Conservation (phyloP, 2,329 filamentous ascomycete species). For the Fusarium algeriense region DNA sequence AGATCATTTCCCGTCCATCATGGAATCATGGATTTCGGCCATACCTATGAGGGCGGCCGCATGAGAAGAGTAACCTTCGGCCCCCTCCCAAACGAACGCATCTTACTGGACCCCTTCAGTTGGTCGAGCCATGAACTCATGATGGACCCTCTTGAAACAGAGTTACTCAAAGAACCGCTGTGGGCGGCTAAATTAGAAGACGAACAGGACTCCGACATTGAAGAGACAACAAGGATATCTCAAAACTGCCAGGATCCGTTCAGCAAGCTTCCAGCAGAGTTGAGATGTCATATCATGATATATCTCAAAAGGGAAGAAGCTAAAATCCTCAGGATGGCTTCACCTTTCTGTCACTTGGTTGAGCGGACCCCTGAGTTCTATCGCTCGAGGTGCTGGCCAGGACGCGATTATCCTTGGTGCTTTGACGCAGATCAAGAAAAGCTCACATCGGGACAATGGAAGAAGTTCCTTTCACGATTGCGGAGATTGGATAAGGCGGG, state of each 20-base stretch:
- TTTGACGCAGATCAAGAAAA: neutral
- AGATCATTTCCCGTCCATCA: neutral
- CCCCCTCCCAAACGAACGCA: no score
- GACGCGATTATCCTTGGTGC: neutral
- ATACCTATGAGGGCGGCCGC: no score
- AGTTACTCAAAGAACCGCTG: no score
- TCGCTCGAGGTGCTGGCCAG: neutral
- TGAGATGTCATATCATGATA: neutral
- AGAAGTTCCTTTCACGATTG: neutral
- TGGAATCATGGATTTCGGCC: no score
- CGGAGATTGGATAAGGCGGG: neutral
- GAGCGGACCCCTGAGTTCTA: neutral
- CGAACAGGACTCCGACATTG: no score
- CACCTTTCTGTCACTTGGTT: neutral
- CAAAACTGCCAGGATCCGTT: neutral
- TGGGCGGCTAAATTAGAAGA: no score
- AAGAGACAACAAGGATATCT: no score
- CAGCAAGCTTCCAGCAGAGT: neutral
- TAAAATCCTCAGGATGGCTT: neutral
- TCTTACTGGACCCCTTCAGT: no score
- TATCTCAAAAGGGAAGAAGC: neutral
- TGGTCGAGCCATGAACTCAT: no score
- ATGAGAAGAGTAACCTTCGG: no score
- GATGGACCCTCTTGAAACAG: no score
- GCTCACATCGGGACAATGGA: neutral